A percentile compares a stretch with the other conserved stretches of the same genome.
Conservation (phyloP, 306 rosid genomes). For the Boehmeria nivea region DNA sequence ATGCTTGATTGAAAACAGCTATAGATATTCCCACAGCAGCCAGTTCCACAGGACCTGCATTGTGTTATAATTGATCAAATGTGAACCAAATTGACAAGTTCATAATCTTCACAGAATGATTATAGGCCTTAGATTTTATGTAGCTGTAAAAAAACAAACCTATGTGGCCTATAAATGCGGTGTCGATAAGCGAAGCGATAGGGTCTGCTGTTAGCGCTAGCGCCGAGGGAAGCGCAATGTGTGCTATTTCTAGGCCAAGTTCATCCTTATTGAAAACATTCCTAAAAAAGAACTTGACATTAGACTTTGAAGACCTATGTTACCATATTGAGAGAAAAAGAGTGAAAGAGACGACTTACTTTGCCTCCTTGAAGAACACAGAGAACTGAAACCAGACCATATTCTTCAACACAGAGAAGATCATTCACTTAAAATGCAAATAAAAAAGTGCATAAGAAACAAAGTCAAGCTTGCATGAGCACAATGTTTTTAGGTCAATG, state of each 20-base stretch:
- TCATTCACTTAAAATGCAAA: too few species aligned
- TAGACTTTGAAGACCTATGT: too few species aligned
- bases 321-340: too few species aligned
- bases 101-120: too few species aligned
- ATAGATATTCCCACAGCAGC: conserved; percentile 82
- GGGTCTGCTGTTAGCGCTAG: conserved; percentile 73
- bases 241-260: conserved; percentile 42
- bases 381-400: conserved; percentile 14
- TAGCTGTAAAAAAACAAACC: conserved; percentile 24
- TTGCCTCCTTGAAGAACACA: conserved; percentile 17
- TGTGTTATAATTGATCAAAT: conserved; percentile 12
- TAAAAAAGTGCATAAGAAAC: too few species aligned
- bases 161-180: conserved; percentile 69
- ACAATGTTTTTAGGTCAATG: too few species aligned
- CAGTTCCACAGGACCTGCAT: conserved; percentile 72
- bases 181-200: conserved; percentile 68
- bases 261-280: conserved; percentile 22
- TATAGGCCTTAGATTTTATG: not conserved
- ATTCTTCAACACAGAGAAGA: not conserved
- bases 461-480: too few species aligned
- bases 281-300: conserved; percentile 15
- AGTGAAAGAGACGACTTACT: conserved; percentile 1
- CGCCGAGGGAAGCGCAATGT: conserved; percentile 66
- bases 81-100: not conserved
- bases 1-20: conserved; percentile 72